Percentiles rank a stretch among this genome's conserved stretches.
phyloP scores from a whole-genome alignment of 495 filamentous ascomycete genomes.

The Penicillium taxi region DNA sequence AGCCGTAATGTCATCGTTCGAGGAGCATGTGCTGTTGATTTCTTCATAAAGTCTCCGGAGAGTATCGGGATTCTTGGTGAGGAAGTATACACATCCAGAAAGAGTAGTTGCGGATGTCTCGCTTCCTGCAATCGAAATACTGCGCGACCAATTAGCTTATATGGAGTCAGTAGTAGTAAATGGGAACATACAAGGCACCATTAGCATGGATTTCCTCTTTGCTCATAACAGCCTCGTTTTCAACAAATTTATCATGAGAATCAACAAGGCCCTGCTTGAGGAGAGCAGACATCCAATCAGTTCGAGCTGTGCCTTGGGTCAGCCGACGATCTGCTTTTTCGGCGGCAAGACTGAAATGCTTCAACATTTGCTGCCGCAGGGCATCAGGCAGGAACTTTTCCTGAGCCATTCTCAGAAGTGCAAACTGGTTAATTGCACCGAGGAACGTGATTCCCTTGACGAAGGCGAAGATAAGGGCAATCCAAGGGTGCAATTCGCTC shows the following conservation, averaged over 20 bases:
- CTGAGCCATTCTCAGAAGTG: neutral
- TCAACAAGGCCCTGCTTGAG: neutral
- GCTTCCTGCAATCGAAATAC: conserved; percentile 1
- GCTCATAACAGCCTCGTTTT: neutral
- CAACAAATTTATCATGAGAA: neutral
- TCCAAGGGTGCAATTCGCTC: neutral
- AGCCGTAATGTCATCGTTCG: neutral
- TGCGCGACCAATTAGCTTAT: neutral
- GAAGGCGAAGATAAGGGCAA: neutral
- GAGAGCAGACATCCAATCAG: neutral
- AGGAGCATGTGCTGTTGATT: neutral
- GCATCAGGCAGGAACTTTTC: neutral
- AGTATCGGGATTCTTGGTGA: neutral
- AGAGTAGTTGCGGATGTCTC: neutral
- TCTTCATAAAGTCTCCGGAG: neutral
- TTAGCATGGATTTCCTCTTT: neutral
- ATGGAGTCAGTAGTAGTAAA: neutral
- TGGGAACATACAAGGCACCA: neutral
- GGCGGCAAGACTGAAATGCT: neutral
- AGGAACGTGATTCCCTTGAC: neutral
- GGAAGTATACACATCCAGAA: neutral
- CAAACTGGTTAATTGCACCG: neutral
- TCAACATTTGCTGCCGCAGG: neutral
- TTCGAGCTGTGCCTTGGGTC: neutral
- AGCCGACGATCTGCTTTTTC: conserved; percentile 1